Evolutionary conservation across 345 rosid species (phyloP).

Genomic region (Nasturtium officinale): DNA sequence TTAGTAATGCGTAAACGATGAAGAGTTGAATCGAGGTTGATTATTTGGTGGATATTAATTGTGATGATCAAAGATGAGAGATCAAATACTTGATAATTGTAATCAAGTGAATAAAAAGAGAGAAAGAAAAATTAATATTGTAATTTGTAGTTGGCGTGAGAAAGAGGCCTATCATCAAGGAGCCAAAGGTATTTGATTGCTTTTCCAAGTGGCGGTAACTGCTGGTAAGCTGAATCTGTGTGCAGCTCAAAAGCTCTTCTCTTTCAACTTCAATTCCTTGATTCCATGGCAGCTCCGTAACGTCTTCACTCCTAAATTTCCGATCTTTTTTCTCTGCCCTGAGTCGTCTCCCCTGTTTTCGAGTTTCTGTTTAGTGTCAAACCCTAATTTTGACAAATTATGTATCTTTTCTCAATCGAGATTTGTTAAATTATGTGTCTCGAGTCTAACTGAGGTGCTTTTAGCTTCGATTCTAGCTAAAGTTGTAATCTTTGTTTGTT

Average conservation of each 20-base stretch:
- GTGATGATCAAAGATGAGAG: background rate
- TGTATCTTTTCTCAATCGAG: background rate
- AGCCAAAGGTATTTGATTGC: slow-evolving; percentile 15
- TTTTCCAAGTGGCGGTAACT: slow-evolving; percentile 6
- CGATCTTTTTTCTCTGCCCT: background rate
- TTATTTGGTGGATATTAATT: background rate
- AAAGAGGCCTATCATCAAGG: background rate
- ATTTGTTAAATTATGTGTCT: background rate
- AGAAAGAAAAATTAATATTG: background rate
- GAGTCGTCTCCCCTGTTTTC: slow-evolving; percentile 2
- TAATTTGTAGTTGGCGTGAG: background rate
- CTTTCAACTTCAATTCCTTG: background rate
- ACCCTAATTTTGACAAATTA: slow-evolving; percentile 18
- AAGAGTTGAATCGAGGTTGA: background rate
- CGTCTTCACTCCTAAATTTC: background rate
- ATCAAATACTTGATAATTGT: background rate
- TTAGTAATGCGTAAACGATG: background rate
- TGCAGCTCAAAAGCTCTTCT: background rate
- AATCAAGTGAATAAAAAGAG: background rate
- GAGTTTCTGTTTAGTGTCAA: background rate
- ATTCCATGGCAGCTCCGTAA: slow-evolving; percentile 11
- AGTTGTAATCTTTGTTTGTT: background rate
- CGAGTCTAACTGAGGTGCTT: background rate
- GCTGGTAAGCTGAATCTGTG: slow-evolving; percentile 22
- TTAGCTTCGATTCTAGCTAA: background rate